A percentile compares a stretch with the other conserved stretches of the same genome.
Conservation (phyloP, 2,329 filamentous ascomycete genomes). For the Fusarium concolor region DNA sequence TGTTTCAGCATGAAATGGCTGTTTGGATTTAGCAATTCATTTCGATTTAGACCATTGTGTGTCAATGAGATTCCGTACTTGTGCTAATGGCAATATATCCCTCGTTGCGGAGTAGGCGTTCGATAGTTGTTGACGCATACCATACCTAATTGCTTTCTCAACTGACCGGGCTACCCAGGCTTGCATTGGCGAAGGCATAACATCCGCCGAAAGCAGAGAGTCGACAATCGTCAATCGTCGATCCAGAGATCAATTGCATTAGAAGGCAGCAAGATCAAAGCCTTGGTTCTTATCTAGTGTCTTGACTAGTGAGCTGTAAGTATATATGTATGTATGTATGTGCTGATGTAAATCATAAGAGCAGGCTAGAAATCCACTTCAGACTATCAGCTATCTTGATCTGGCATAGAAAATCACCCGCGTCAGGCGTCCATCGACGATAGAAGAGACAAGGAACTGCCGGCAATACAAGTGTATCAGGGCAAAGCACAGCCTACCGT, state of each 20-base stretch:
- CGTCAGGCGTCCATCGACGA: conserved; percentile 18
- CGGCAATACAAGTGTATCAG: conserved; percentile 34
- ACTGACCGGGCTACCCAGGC: conserved; percentile 15
- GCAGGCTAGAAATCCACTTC: too few species aligned
- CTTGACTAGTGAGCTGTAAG: conserved; percentile 29
- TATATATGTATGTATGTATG: conserved; percentile 8
- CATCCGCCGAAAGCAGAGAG: conserved; percentile 5
- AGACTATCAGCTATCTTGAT: conserved; percentile 27
- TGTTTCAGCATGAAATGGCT: not conserved
- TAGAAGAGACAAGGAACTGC: conserved; percentile 32
- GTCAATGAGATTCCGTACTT: too few species aligned
- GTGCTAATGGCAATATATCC: not conserved
- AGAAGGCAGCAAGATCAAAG: conserved; percentile 1
- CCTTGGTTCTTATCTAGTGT: conserved; percentile 24
- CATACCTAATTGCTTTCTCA: too few species aligned
- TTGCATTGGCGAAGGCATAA: conserved; percentile 23
- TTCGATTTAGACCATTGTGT: not conserved
- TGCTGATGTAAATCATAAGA: too few species aligned
- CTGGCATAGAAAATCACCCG: conserved; percentile 26
- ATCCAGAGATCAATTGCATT: conserved; percentile 26
- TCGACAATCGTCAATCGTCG: conserved; percentile 16
- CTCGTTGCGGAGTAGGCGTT: too few species aligned
- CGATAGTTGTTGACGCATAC: too few species aligned
- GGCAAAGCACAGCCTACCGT: conserved; percentile 28
- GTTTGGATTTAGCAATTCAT: not conserved